Conservation (phyloP, 768 basidiomycete genomes). For the Filobasidium floriforme region DNA sequence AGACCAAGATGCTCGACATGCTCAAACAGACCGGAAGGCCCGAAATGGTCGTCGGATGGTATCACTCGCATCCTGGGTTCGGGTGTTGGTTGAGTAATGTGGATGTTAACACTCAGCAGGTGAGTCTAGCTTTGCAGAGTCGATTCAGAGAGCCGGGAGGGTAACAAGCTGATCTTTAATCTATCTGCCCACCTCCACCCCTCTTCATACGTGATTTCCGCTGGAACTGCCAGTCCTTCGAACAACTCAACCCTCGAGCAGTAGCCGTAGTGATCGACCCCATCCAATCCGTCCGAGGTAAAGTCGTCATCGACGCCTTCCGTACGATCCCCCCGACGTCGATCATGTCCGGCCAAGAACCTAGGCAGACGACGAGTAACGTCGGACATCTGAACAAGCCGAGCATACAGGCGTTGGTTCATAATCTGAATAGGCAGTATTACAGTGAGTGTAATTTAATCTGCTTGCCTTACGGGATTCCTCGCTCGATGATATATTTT, state of each 20-base stretch:
- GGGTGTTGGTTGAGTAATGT: slow-evolving; percentile 99
- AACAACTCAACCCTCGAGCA: slow-evolving; percentile 81
- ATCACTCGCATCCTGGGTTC: slow-evolving; percentile 98
- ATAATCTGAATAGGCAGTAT: slow-evolving; percentile 95
- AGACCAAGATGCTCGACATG: slow-evolving; percentile 97
- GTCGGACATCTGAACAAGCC: slow-evolving; percentile 99
- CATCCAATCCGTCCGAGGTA: slow-evolving; percentile 82
- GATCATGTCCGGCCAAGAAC: slow-evolving; percentile 85
- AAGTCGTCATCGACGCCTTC: slow-evolving; percentile 99
- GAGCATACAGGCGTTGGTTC: slow-evolving; percentile 96
- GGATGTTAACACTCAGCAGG: slow-evolving; percentile 98
- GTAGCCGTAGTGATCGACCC: slow-evolving; percentile 98
- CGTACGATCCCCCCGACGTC: slow-evolving; percentile 87
- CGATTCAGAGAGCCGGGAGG: too few species aligned
- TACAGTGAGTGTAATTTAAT: slow-evolving; percentile 53
- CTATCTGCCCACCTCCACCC: background rate
- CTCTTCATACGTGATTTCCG: too few species aligned
- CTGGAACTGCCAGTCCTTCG: slow-evolving; percentile 99
- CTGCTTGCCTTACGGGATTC: too few species aligned
- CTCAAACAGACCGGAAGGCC: slow-evolving; percentile 96
- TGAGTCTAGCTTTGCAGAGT: slow-evolving; percentile 37
- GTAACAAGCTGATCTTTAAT: background rate
- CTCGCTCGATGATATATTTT: too few species aligned
- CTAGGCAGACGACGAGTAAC: slow-evolving; percentile 93
- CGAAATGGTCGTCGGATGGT: slow-evolving; percentile 99